Percentiles rank a stretch among this genome's conserved stretches.
phyloP scores from a whole-genome alignment of 192 early-diverging fungal species.

The Coemansia sp. region DNA sequence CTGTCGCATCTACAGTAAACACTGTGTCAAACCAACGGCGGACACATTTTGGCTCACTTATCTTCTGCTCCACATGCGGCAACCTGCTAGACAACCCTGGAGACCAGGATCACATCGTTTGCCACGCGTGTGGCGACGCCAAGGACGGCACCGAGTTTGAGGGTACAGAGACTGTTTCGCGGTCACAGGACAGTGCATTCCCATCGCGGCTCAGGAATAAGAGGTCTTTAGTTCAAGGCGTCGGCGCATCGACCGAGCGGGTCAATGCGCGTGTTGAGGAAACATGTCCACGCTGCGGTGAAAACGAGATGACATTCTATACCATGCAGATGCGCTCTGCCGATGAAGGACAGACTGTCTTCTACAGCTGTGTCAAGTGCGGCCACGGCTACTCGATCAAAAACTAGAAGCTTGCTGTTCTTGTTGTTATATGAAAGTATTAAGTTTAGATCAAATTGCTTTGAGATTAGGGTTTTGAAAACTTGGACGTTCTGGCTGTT shows the following conservation, averaged over 20 bases:
- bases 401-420: conserved; percentile 17
- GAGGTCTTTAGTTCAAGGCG: conserved; percentile 62
- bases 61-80: conserved; percentile 90
- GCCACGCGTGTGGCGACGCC: conserved; percentile 74
- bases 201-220: conserved; percentile 70
- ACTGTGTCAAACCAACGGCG: conserved; percentile 25
- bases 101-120: conserved; percentile 74
- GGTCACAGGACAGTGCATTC: conserved; percentile 72
- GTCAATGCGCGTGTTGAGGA: conserved; percentile 73
- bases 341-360: conserved; percentile 99
- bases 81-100: conserved; percentile 86
- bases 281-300: conserved; percentile 92
- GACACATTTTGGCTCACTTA: conserved; percentile 64
- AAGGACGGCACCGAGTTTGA: conserved; percentile 70
- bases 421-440: too few species aligned
- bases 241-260: conserved; percentile 44
- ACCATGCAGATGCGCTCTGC: conserved; percentile 96
- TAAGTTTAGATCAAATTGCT: too few species aligned
- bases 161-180: conserved; percentile 76
- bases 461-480: too few species aligned
- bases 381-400: conserved; percentile 64
- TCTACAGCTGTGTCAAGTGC: conserved; percentile 95
- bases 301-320: conserved; percentile 91
- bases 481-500: too few species aligned
- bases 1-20: not conserved